A percentile compares a stretch with the other conserved stretches of the same genome.
These are phyloP conservation scores for Eutreptiella sp. DNA, from an alignment of 208 protist genomes.

Conservation along the genomic window DNA sequence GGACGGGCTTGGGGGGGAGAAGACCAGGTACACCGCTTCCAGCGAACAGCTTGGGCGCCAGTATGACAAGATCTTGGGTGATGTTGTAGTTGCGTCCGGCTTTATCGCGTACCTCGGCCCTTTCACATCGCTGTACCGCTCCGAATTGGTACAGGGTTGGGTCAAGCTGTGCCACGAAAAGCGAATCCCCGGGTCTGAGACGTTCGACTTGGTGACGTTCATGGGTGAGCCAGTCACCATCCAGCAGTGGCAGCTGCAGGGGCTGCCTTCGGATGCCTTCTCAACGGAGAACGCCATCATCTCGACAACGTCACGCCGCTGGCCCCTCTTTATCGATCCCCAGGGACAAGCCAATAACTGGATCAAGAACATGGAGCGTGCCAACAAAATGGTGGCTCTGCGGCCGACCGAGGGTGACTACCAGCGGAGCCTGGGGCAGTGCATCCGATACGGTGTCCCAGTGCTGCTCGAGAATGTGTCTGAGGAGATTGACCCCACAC, in stretches of 20 bases:
- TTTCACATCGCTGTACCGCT: slow-evolving; percentile 85
- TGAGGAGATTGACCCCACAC: slow-evolving; percentile 90
- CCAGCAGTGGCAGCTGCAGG: slow-evolving; percentile 83
- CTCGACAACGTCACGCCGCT: slow-evolving; percentile 73
- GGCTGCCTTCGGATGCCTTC: slow-evolving; percentile 80
- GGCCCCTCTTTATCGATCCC: slow-evolving; percentile 83
- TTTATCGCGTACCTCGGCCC: slow-evolving; percentile 91
- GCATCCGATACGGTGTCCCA: slow-evolving; percentile 82
- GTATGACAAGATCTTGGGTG: slow-evolving; percentile 76
- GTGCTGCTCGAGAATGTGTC: slow-evolving; percentile 92
- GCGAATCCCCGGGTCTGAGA: slow-evolving; percentile 64
- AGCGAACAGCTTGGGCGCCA: slow-evolving; percentile 63
- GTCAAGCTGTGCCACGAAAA: slow-evolving; percentile 54
- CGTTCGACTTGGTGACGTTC: slow-evolving; percentile 73
- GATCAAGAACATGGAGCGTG: slow-evolving; percentile 83
- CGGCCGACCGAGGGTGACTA: slow-evolving; percentile 69
- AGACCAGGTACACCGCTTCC: slow-evolving; percentile 76
- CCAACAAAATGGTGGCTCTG: slow-evolving; percentile 66
- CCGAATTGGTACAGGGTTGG: slow-evolving; percentile 60
- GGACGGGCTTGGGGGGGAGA: slow-evolving; percentile 85
- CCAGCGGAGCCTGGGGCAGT: slow-evolving; percentile 75
- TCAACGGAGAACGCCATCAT: slow-evolving; percentile 88
- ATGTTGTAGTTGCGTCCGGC: slow-evolving; percentile 86
- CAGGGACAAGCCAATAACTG: slow-evolving; percentile 89
- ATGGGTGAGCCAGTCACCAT: slow-evolving; percentile 77